Base-by-base conservation (phyloP, 108 stramenopile species). In the Seminavis robusta region DNA sequence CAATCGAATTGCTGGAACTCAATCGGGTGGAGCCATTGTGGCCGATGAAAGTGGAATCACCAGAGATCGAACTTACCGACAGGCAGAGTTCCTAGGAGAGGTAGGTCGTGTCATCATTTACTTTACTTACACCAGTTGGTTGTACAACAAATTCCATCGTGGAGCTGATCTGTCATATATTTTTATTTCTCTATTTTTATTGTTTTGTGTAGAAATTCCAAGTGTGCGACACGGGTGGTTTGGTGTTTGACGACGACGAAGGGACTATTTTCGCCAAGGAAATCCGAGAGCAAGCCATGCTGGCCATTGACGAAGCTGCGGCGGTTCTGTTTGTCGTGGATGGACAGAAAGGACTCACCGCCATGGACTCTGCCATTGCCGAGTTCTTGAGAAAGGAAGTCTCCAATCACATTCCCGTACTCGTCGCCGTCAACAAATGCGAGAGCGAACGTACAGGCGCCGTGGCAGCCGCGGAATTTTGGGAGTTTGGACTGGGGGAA, bases 371-470 rank as follows among this genome's bases (percentile, higher is more conserved):
- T 56, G 73, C 84, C 55, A 77, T 94, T 52, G 95, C 94, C 21
- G 73, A 79, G 0, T 98, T 95, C 71, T 61, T 98, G 46, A 71
- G 97, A 45, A 81, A 72, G 56, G 79, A 94, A 61, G 77, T 94
- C 6, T 48, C 50, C 17, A 75, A 78, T 59, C 62, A 84, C 9
- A 80, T 96, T 53, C 94, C 95, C 16, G 84, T 94, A 9, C 27
- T 79, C 15, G 67, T 98, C 47, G 95, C 95, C 20, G 95, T 98
- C 38, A 98, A 98, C 75, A 98, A 98, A 67, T 98, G 97, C 76
- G 97, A 98, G 76, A 79, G 73, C 56, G 86, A 89, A 71, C 83
- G 72, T 52, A 81, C 67, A 21, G 88, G 84, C 17, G 68, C 72
- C 19, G 56, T 80, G 36, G 51, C 83, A 44, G 93, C 92, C 7